Evolutionary conservation across 2,329 filamentous ascomycete species (phyloP).

Genomic region (Colletotrichum paranaense): DNA sequence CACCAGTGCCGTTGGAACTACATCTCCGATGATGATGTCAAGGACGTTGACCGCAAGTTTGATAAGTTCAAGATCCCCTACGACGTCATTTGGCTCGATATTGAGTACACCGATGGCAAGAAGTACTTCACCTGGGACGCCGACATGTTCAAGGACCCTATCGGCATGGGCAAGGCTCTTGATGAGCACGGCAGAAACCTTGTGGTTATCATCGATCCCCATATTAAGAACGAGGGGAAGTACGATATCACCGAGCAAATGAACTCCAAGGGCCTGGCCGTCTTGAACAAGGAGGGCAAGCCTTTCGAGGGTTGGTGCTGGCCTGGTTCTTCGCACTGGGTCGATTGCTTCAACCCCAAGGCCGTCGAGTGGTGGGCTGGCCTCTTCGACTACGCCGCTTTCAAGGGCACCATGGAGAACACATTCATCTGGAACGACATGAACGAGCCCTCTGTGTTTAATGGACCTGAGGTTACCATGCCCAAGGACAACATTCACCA

Average conservation of each 20-base stretch:
- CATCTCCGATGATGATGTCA: conserved; percentile 95
- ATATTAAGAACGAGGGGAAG: conserved; percentile 91
- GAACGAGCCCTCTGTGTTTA: conserved; percentile 99
- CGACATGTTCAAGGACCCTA: conserved; percentile 86
- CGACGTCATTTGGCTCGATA: conserved; percentile 98
- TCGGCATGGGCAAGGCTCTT: conserved; percentile 88
- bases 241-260: conserved; percentile 85
- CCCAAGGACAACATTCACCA: conserved; percentile 97
- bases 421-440: conserved; percentile 99
- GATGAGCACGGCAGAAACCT: conserved; percentile 89
- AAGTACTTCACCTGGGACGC: conserved; percentile 99
- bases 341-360: conserved; percentile 95
- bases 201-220: conserved; percentile 94
- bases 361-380: conserved; percentile 91
- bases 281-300: conserved; percentile 89
- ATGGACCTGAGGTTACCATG: conserved; percentile 98
- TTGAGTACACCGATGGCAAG: conserved; percentile 96
- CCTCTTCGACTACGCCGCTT: conserved; percentile 88
- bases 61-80: conserved; percentile 96
- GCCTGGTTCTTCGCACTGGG: conserved; percentile 96
- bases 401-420: conserved; percentile 88
- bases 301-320: conserved; percentile 98
- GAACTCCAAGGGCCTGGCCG: conserved; percentile 83
- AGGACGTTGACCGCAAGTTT: conserved; percentile 95
- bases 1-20: conserved; percentile 99